Percentiles rank a stretch among this genome's conserved stretches.
Conservation (phyloP, 371 early-diverging fungal genomes). For the Lichtheimia ramosa region DNA sequence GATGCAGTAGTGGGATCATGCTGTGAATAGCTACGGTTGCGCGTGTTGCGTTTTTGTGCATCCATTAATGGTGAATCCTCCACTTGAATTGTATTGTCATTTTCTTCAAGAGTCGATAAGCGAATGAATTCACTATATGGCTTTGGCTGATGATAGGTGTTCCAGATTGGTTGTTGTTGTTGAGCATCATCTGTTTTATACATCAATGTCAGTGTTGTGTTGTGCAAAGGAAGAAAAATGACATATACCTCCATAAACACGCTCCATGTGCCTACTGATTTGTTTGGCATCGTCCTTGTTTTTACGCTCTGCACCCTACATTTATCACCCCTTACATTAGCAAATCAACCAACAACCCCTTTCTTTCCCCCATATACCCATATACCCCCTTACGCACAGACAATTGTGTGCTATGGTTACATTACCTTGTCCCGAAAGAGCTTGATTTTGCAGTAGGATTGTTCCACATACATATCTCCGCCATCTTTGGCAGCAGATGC, state of each 20-base stretch:
- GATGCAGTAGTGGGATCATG: background rate
- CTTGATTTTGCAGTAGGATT: constrained; percentile 68
- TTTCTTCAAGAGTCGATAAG: background rate
- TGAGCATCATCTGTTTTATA: constrained; percentile 1
- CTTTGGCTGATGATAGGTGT: constrained; percentile 33
- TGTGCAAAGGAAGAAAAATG: background rate
- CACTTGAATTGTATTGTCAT: background rate
- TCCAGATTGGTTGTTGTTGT: constrained; percentile 13
- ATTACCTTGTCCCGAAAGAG: constrained; percentile 80
- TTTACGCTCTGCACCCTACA: constrained; percentile 60
- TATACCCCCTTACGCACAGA: too few relatives aligned
- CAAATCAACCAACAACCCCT: too few relatives aligned
- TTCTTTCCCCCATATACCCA: too few relatives aligned
- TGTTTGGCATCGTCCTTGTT: constrained; percentile 65
- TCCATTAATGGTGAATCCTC: background rate
- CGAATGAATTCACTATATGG: constrained; percentile 33
- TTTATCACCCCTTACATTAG: background rate
- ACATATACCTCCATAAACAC: constrained; percentile 40
- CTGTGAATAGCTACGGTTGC: background rate
- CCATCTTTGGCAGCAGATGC: too few relatives aligned
- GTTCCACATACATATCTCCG: constrained; percentile 36
- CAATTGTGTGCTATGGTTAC: too few relatives aligned
- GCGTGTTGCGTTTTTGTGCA: background rate
- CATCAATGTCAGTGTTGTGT: background rate
- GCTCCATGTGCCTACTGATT: constrained; percentile 54